Base-by-base conservation (phyloP, 805 yeast species). In the Schizosaccharomyces lindneri region DNA sequence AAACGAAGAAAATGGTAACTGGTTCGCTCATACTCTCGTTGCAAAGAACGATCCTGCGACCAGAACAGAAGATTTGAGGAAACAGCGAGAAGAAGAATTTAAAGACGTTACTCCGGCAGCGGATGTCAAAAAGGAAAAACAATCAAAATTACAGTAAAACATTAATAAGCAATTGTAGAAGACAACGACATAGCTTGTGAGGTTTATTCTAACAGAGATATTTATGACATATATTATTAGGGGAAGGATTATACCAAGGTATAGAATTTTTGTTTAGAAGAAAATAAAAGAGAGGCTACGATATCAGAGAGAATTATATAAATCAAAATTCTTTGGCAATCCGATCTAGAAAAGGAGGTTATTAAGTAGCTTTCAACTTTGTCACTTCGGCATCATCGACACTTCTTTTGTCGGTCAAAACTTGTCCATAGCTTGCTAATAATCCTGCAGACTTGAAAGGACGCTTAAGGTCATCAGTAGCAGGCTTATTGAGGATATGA, bases 401-500 rank as follows among this genome's bases (percentile, higher is more conserved):
- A n/a, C 57, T 51, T 51, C 36, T 19, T 29, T 51, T 51, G n/a
- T 51, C 57, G 7, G 57, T 51, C 36, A 51, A 29, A 11, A 51
- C 76, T 27, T 51, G 57, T 55, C 70, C 64, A 66, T 67, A 65
- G 67, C 68, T 68, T 63, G 72, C 74, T 48, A 76, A 73, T 43
- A 73, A 68, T 59, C 75, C 79, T 75, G 90, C 72, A 59, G 93
- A 81, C 78, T 86, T 87, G 83, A 93, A 93, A 59, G 98, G 98
- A 78, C 98, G 86, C 81, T 87, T 87, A 74, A 88, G 81, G 67
- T 96, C 97, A 60, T 79, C 68, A 32, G 96, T 90, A 48, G 89
- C 80, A 51, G 57, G 57, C 68, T 79, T 76, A 66, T 88, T 88
- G 68, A 85, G 85, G 63, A 93, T 70, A 73, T 93, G 95, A 73